phyloP scores from a whole-genome alignment of 306 rosid species.

The Trifolium pratense region DNA sequence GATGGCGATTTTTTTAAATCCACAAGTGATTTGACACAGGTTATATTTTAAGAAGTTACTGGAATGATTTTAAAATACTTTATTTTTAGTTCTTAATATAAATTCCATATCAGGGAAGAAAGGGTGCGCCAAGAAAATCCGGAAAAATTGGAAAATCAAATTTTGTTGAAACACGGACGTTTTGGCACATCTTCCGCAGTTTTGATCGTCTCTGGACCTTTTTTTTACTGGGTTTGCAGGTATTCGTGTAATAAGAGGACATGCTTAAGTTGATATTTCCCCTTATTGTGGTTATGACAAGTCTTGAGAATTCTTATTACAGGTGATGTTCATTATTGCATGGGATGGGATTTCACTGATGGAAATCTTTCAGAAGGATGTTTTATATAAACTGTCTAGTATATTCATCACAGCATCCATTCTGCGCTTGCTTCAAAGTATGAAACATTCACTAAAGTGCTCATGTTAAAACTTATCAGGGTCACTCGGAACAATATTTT shows the following conservation, averaged over 20 bases:
- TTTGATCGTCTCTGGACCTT: constrained; percentile 98
- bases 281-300: constrained; percentile 41
- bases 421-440: constrained; percentile 94
- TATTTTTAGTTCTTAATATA: constrained; percentile 27
- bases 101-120: constrained; percentile 64
- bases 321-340: constrained; percentile 81
- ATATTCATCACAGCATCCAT: constrained; percentile 95
- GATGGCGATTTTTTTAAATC: constrained; percentile 95
- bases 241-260: constrained; percentile 49
- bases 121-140: constrained; percentile 56
- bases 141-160: constrained; percentile 80
- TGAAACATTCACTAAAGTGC: constrained; percentile 40
- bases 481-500: constrained; percentile 4
- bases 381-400: constrained; percentile 69
- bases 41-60: constrained; percentile 41
- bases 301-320: constrained; percentile 43
- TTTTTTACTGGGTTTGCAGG: constrained; percentile 87
- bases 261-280: constrained; percentile 22
- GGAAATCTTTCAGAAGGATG: constrained; percentile 70
- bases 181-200: constrained; percentile 93
- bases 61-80: constrained; percentile 25
- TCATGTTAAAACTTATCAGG: constrained; percentile 16
- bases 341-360: constrained; percentile 60
- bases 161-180: constrained; percentile 86
- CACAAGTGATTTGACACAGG: constrained; percentile 63